phyloP scores from a whole-genome alignment of 2,329 filamentous ascomycete genomes.

The Cercospora janseana region DNA sequence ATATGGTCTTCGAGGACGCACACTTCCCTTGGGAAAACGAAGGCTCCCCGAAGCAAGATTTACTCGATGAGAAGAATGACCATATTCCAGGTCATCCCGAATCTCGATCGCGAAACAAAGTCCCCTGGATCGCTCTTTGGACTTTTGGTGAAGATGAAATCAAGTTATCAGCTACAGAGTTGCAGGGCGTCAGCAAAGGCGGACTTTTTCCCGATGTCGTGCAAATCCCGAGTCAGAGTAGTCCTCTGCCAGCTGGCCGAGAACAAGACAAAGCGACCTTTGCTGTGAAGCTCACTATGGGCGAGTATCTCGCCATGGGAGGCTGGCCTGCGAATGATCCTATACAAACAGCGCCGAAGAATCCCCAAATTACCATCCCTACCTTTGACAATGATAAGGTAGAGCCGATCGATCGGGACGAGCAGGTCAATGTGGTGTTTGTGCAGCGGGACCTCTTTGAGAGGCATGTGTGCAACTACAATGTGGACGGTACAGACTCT shows the following conservation, averaged over 20 bases:
- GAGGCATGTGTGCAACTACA: background rate
- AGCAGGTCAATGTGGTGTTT: background rate
- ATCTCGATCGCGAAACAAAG: background rate
- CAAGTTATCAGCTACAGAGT: background rate
- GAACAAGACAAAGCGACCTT: background rate
- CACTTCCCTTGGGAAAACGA: slow-evolving; percentile 11
- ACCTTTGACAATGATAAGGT: background rate
- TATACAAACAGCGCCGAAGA: too few relatives aligned
- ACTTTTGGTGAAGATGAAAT: background rate
- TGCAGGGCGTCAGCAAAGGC: background rate
- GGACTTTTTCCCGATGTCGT: background rate
- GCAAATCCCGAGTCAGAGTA: background rate
- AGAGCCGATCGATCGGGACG: background rate
- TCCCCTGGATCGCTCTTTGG: background rate
- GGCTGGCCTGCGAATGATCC: background rate
- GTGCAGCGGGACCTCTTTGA: background rate
- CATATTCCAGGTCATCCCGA: background rate
- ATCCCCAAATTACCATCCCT: background rate
- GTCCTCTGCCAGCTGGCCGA: background rate
- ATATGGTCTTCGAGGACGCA: slow-evolving; percentile 13
- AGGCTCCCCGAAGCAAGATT: background rate
- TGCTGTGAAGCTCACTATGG: background rate
- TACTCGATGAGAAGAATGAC: background rate
- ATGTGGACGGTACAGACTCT: background rate
- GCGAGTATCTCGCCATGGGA: background rate